Percentiles rank a stretch among this genome's conserved stretches.
Conservation (phyloP, 2,329 filamentous ascomycete genomes). For the Cercospora zeina region DNA sequence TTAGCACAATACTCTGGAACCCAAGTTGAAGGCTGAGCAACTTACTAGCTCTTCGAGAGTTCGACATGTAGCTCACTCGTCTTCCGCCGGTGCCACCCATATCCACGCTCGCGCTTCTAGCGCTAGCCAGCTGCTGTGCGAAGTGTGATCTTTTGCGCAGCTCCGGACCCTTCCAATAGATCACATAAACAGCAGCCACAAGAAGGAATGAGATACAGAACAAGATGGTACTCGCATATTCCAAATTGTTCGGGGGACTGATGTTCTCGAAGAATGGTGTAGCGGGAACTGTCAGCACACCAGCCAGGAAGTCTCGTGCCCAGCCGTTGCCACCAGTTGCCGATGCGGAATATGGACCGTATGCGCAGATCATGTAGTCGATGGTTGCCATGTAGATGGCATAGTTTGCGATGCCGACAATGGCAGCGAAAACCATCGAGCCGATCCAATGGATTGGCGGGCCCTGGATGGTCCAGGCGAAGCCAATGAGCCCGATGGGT, state of each 20-base stretch:
- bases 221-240: slow-evolving; percentile 59
- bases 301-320: slow-evolving; percentile 71
- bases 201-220: slow-evolving; percentile 53
- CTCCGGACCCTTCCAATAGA: slow-evolving; percentile 58
- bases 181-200: slow-evolving; percentile 57
- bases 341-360: slow-evolving; percentile 72
- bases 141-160: slow-evolving; percentile 56
- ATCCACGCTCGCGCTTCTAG: slow-evolving; percentile 29
- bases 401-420: slow-evolving; percentile 71
- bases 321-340: slow-evolving; percentile 77
- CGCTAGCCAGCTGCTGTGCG: slow-evolving; percentile 48
- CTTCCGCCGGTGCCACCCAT: slow-evolving; percentile 28
- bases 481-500: slow-evolving; percentile 69
- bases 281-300: slow-evolving; percentile 68
- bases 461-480: slow-evolving; percentile 69
- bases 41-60: slow-evolving; percentile 32
- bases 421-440: slow-evolving; percentile 64
- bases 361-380: slow-evolving; percentile 75
- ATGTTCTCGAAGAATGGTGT: slow-evolving; percentile 59
- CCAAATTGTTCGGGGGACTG: slow-evolving; percentile 46
- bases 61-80: slow-evolving; percentile 30
- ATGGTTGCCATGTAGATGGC: slow-evolving; percentile 67
- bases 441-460: slow-evolving; percentile 68
- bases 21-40: background rate
- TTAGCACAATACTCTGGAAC: background rate